Conservation (phyloP, 371 early-diverging fungal genomes). For the Paraphysoderma sedebokerense region DNA sequence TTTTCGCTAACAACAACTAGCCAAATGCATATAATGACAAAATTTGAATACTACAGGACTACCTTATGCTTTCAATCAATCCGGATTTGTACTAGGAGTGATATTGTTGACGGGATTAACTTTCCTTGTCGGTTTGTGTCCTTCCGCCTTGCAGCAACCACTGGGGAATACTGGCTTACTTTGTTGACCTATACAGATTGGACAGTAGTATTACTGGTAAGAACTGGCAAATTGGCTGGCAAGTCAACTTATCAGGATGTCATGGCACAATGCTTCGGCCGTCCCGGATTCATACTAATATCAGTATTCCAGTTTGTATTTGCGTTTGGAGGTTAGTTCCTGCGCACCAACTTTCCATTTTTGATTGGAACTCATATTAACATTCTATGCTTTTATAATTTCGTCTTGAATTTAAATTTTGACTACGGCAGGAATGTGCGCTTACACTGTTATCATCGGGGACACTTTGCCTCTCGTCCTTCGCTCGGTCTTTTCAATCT, state of each 20-base stretch:
- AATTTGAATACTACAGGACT: constrained; percentile 10
- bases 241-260: constrained; percentile 10
- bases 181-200: constrained; percentile 5
- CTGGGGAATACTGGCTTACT: not conserved
- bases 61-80: constrained; percentile 14
- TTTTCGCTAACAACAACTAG: no score
- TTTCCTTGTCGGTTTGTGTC: constrained; percentile 10
- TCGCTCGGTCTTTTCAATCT: constrained; percentile 1
- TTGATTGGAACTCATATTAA: not conserved
- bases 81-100: constrained; percentile 12
- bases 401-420: not conserved
- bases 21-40: not conserved
- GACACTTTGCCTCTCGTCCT: constrained; percentile 16
- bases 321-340: constrained; percentile 14
- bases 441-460: constrained; percentile 17
- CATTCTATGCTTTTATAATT: constrained; percentile 2
- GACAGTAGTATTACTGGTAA: constrained; percentile 11
- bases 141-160: no score
- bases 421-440: constrained; percentile 5
- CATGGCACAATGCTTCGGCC: constrained; percentile 8
- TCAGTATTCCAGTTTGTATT: constrained; percentile 16
- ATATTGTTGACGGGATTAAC: constrained; percentile 9
- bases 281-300: constrained; percentile 8
- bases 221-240: constrained; percentile 7
- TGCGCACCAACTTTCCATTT: constrained; percentile 2